Evolutionary conservation across 768 basidiomycete species (phyloP).

Genomic region (Dentipellis sp.): DNA sequence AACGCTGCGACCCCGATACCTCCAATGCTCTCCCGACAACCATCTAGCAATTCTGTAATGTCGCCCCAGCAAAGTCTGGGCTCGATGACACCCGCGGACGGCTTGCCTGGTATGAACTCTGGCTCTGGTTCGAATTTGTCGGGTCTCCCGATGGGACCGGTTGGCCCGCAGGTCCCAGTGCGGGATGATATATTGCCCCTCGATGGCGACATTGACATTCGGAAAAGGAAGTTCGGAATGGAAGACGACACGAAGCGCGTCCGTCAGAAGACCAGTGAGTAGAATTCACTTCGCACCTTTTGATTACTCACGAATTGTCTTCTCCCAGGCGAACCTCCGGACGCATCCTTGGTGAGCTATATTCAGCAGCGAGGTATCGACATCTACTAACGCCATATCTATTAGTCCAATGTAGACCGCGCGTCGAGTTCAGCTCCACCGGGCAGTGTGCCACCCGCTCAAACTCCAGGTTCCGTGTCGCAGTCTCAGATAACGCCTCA

Average conservation of each 20-base stretch:
- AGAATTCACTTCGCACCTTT: background rate
- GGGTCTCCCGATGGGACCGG: slow-evolving; percentile 1
- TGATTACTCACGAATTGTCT: background rate
- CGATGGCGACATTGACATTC: slow-evolving; percentile 53
- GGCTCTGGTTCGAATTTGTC: slow-evolving; percentile 6
- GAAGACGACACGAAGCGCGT: slow-evolving; percentile 62
- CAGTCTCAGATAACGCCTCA: slow-evolving; percentile 24
- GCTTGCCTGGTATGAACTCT: slow-evolving; percentile 5
- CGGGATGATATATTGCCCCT: slow-evolving; percentile 17
- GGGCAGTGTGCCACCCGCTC: slow-evolving; percentile 4
- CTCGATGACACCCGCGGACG: slow-evolving; percentile 6
- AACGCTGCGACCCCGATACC: slow-evolving; percentile 2
- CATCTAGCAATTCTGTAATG: slow-evolving; percentile 2
- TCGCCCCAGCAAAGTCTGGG: slow-evolving; percentile 3
- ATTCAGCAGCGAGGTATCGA: background rate
- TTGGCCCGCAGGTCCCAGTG: slow-evolving; percentile 3
- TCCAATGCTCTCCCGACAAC: slow-evolving; percentile 9
- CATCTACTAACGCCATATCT: background rate
- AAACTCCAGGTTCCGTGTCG: background rate
- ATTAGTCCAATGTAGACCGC: slow-evolving; percentile 17
- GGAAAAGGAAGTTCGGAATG: slow-evolving; percentile 64
- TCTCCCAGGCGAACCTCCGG: slow-evolving; percentile 19
- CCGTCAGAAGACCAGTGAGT: slow-evolving; percentile 63
- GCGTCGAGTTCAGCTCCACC: slow-evolving; percentile 13
- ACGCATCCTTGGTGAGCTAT: slow-evolving; percentile 19